phyloP scores from a whole-genome alignment of 257 asterid species.

The Plantago elongata region DNA sequence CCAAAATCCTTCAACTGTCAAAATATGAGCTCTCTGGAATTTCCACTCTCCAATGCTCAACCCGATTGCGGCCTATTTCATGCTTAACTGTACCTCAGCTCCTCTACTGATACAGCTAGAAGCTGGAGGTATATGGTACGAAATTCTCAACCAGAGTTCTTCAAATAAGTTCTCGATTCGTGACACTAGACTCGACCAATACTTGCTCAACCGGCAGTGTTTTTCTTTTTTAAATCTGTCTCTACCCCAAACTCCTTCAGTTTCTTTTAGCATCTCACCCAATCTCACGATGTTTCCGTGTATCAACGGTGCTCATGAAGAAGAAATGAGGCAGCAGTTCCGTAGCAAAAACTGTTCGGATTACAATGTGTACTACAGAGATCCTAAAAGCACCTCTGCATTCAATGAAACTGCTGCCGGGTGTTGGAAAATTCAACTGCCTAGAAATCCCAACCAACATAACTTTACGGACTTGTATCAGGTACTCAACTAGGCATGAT shows the following conservation, averaged over 20 bases:
- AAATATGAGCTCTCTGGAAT: background rate
- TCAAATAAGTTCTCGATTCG: background rate
- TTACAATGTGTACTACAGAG: background rate
- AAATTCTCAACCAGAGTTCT: background rate
- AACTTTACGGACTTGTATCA: background rate
- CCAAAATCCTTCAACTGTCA: background rate
- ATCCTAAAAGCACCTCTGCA: background rate
- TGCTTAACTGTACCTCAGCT: conserved; percentile 2
- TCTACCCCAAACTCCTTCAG: conserved; percentile 12
- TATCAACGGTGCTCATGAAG: accelerated
- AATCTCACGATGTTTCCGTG: conserved; percentile 29
- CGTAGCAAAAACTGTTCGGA: background rate
- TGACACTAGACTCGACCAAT: background rate
- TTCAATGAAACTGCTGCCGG: background rate
- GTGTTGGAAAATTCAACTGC: conserved; percentile 17
- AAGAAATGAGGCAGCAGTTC: background rate
- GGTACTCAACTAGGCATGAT: conserved; percentile 13
- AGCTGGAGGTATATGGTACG: background rate
- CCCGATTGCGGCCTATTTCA: conserved; percentile 24
- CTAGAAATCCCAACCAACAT: background rate
- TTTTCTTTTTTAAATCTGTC: background rate
- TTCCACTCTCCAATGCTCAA: conserved; percentile 17
- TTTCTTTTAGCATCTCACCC: conserved; percentile 19
- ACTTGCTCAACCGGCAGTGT: background rate
- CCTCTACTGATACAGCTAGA: conserved; percentile 14